phyloP scores from a whole-genome alignment of 2,329 filamentous ascomycete genomes.

The Apiospora kogelbergensis region DNA sequence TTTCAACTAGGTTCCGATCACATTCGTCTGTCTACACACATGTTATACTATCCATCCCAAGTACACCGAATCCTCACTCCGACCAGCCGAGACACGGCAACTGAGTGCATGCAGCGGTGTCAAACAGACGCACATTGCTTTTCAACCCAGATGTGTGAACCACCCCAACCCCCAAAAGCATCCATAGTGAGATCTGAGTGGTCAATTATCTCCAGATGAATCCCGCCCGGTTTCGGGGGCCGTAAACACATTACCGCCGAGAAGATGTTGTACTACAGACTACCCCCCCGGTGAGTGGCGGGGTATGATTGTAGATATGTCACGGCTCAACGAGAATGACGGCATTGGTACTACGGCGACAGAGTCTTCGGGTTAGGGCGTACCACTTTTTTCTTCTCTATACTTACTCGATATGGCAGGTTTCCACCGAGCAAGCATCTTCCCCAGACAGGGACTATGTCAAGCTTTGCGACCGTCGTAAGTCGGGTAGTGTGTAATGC shows the following conservation, averaged over 20 bases:
- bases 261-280: background rate
- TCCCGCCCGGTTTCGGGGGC: background rate
- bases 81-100: background rate
- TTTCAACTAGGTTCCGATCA: no score
- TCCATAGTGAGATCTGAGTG: background rate
- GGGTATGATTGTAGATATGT: background rate
- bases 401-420: background rate
- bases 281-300: background rate
- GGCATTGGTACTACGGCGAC: background rate
- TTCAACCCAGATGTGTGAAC: background rate
- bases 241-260: background rate
- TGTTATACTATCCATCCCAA: no score
- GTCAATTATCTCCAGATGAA: background rate
- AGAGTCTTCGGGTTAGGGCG: background rate
- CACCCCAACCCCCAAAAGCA: background rate
- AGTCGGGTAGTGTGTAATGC: background rate
- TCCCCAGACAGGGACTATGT: background rate
- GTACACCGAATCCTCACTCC: background rate
- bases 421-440: conserved; percentile 2
- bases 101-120: background rate
- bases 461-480: conserved; percentile 1
- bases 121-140: background rate
- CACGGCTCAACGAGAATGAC: background rate
- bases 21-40: no score
- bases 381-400: background rate